Percentiles rank a stretch among this genome's conserved stretches.
These are phyloP conservation scores for Moesziomyces sp. DNA, from an alignment of 1,284 basidiomycete species.

Conservation along the genomic window DNA sequence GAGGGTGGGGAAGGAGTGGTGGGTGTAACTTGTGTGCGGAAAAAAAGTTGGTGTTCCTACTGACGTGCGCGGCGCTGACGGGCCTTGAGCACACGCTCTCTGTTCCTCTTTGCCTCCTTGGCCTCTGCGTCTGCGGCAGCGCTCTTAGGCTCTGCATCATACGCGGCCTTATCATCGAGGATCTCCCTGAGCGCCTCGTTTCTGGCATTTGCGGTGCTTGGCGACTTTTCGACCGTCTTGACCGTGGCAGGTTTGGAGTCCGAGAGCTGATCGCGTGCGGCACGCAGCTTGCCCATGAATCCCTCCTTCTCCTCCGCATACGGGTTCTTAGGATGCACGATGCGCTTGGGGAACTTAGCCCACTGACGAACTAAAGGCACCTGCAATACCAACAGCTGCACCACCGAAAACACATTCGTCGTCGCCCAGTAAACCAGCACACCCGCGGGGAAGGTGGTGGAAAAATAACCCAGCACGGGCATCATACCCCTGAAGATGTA, in stretches of 20 bases:
- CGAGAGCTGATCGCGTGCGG: conserved; percentile 13
- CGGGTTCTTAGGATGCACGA: conserved; percentile 48
- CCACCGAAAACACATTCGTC: conserved; percentile 71
- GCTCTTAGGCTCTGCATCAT: conserved; percentile 13
- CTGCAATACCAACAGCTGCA: conserved; percentile 69
- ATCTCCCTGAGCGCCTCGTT: conserved; percentile 44
- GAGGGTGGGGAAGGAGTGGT: not conserved
- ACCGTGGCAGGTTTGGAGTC: conserved; percentile 4
- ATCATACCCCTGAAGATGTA: conserved; percentile 78
- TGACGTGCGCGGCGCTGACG: conserved; percentile 38
- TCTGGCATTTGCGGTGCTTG: conserved; percentile 1
- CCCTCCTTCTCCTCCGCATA: conserved; percentile 30
- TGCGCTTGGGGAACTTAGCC: conserved; percentile 48
- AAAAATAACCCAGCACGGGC: conserved; percentile 74
- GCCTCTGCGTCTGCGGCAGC: conserved; percentile 1
- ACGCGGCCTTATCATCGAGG: conserved; percentile 32
- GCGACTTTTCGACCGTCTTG: conserved; percentile 9
- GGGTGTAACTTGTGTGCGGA: not conserved
- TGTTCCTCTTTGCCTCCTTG: conserved; percentile 17
- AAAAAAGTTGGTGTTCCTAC: not conserved
- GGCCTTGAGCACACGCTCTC: conserved; percentile 33
- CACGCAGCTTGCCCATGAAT: conserved; percentile 43
- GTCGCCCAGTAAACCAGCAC: conserved; percentile 75
- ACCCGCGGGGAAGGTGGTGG: conserved; percentile 72
- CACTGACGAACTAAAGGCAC: conserved; percentile 39